phyloP scores from a whole-genome alignment of 1,284 basidiomycete genomes.

The Malassezia slooffiae region DNA sequence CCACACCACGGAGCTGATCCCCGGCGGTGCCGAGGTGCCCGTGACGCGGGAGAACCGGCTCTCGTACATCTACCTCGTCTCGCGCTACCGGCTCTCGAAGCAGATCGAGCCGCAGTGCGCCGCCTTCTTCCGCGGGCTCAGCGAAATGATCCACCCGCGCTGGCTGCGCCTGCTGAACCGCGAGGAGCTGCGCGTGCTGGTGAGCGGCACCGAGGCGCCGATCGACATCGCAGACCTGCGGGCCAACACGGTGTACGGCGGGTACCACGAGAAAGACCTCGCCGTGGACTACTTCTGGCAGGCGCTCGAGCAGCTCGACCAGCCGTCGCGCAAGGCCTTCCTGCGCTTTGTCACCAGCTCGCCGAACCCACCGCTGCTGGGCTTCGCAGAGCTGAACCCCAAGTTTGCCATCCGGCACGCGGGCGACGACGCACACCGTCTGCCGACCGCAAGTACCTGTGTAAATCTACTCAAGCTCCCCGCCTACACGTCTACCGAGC shows the following conservation, averaged over 20 bases:
- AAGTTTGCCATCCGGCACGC: constrained; percentile 36
- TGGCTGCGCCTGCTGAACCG: constrained; percentile 42
- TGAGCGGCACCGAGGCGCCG: constrained; percentile 36
- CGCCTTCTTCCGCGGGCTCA: constrained; percentile 51
- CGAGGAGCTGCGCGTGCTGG: constrained; percentile 37
- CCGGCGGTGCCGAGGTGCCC: constrained; percentile 68
- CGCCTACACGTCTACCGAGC: constrained; percentile 26
- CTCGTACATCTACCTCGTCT: constrained; percentile 75
- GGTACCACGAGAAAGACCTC: constrained; percentile 40
- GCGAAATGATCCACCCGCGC: constrained; percentile 41
- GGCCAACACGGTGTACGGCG: constrained; percentile 34
- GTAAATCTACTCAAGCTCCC: constrained; percentile 45
- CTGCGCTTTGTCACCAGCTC: constrained; percentile 43
- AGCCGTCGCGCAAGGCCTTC: constrained; percentile 26
- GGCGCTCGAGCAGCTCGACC: constrained; percentile 30
- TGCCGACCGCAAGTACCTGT: constrained; percentile 43
- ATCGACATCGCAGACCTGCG: constrained; percentile 39
- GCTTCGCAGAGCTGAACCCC: constrained; percentile 40
- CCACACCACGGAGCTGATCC: constrained; percentile 67
- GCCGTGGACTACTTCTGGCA: constrained; percentile 41
- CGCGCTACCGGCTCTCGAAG: constrained; percentile 74
- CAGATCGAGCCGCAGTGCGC: constrained; percentile 72
- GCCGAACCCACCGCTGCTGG: constrained; percentile 42
- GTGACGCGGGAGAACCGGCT: constrained; percentile 83
- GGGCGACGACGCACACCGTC: constrained; percentile 31